phyloP scores from a whole-genome alignment of 1,139 yeast genomes.

The Debaryomyces singareniensis region DNA sequence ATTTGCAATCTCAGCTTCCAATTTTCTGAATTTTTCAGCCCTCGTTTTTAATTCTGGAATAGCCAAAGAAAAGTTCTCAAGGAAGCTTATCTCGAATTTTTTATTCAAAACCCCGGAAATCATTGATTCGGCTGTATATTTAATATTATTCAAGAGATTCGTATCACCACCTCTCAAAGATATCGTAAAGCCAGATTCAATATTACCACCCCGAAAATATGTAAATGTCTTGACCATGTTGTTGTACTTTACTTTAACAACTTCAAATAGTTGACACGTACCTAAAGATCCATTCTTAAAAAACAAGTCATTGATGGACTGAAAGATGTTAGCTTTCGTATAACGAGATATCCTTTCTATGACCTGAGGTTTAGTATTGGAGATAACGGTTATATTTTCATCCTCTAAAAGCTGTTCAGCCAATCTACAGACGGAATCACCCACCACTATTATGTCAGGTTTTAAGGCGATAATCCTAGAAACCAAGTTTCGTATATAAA shows the following conservation, averaged over 20 bases:
- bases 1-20: slow-evolving; percentile 5
- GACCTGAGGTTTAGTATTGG: slow-evolving; percentile 76
- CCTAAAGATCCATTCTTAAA: slow-evolving; percentile 60
- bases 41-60: slow-evolving; percentile 21
- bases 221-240: slow-evolving; percentile 63
- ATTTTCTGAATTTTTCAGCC: slow-evolving; percentile 3
- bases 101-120: slow-evolving; percentile 71
- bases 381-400: slow-evolving; percentile 72
- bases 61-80: slow-evolving; percentile 63
- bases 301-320: slow-evolving; percentile 41
- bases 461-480: slow-evolving; percentile 68
- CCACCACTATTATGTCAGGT: slow-evolving; percentile 77
- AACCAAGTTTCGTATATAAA: slow-evolving; percentile 75
- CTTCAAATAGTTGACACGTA: slow-evolving; percentile 63
- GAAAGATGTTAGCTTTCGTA: slow-evolving; percentile 74
- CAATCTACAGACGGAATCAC: slow-evolving; percentile 77
- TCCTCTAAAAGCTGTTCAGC: slow-evolving; percentile 70
- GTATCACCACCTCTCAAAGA: slow-evolving; percentile 71
- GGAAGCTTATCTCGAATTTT: slow-evolving; percentile 72
- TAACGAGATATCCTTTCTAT: slow-evolving; percentile 74
- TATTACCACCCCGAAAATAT: slow-evolving; percentile 71
- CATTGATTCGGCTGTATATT: slow-evolving; percentile 76
- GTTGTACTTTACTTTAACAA: slow-evolving; percentile 54
- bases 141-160: slow-evolving; percentile 56
- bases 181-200: slow-evolving; percentile 74